Evolutionary conservation across 495 filamentous ascomycete species (phyloP).

Genomic region (Barbatosphaeria neglecta): DNA sequence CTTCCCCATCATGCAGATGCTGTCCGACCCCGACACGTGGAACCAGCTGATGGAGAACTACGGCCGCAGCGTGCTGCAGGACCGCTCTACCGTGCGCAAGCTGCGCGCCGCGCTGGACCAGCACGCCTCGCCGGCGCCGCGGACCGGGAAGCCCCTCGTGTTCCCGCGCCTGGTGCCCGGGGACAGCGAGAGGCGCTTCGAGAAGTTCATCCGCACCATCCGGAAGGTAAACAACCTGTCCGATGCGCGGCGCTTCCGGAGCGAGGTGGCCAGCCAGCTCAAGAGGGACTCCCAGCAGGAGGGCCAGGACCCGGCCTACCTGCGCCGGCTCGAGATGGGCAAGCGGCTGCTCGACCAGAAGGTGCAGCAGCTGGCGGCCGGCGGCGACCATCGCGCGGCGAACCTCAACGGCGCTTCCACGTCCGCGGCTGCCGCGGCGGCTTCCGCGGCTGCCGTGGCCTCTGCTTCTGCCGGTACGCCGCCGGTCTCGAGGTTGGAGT

Average conservation of each 20-base stretch:
- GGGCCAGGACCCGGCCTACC: slow-evolving; percentile 70
- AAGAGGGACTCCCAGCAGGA: slow-evolving; percentile 72
- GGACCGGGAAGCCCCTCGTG: slow-evolving; percentile 44
- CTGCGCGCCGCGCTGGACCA: slow-evolving; percentile 88
- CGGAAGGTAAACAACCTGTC: slow-evolving; percentile 84
- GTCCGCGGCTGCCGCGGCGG: neutral
- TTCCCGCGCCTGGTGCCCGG: slow-evolving; percentile 45
- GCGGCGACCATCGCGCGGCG: slow-evolving; percentile 29
- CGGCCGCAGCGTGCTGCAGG: slow-evolving; percentile 78
- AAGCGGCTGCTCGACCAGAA: slow-evolving; percentile 84
- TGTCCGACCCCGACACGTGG: slow-evolving; percentile 91
- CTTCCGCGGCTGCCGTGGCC: slow-evolving; percentile 25
- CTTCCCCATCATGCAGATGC: slow-evolving; percentile 54
- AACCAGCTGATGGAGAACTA: slow-evolving; percentile 89
- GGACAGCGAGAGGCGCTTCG: slow-evolving; percentile 86
- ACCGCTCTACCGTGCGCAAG: slow-evolving; percentile 89
- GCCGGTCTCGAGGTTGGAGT: slow-evolving; percentile 49
- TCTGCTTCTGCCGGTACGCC: slow-evolving; percentile 15
- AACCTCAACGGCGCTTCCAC: too few species aligned
- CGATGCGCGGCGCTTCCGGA: slow-evolving; percentile 82
- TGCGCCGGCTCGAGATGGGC: slow-evolving; percentile 81
- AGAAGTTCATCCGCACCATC: slow-evolving; percentile 85
- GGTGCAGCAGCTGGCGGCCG: slow-evolving; percentile 68
- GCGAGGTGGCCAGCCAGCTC: slow-evolving; percentile 83
- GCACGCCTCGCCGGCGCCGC: slow-evolving; percentile 78